Conservation (phyloP, 2,329 filamentous ascomycete genomes). For the Sphaerulina musiva region DNA sequence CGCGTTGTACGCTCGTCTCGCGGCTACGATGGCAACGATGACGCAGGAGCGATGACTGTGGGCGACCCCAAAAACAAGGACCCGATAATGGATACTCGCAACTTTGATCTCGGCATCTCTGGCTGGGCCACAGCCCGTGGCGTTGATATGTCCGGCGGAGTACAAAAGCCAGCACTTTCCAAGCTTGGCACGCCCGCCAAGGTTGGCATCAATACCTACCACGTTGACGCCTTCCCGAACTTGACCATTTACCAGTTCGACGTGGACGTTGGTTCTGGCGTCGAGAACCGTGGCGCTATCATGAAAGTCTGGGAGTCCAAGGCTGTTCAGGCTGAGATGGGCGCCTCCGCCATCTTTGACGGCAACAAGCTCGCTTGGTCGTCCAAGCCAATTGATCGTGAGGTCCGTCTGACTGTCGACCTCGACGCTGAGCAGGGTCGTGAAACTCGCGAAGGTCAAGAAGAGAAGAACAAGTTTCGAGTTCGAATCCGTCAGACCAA, state of each 20-base stretch:
- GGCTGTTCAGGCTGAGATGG: slow-evolving; percentile 51
- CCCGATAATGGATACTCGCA: slow-evolving; percentile 22
- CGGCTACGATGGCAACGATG: slow-evolving; percentile 21
- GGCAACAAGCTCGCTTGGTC: slow-evolving; percentile 82
- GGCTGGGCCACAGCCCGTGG: slow-evolving; percentile 30
- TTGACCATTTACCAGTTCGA: slow-evolving; percentile 75
- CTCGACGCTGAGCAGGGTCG: slow-evolving; percentile 60
- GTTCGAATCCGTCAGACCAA: slow-evolving; percentile 60
- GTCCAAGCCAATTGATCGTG: slow-evolving; percentile 32
- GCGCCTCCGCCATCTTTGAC: slow-evolving; percentile 65
- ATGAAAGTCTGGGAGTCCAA: slow-evolving; percentile 70
- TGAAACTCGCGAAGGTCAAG: slow-evolving; percentile 25
- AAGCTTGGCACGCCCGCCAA: slow-evolving; percentile 36
- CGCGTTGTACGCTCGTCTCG: slow-evolving; percentile 5
- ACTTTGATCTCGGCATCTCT: slow-evolving; percentile 20
- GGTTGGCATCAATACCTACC: slow-evolving; percentile 65
- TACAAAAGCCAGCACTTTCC: slow-evolving; percentile 34
- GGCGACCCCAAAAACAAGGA: slow-evolving; percentile 11
- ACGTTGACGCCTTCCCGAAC: slow-evolving; percentile 55
- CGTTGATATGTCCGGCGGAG: slow-evolving; percentile 16
- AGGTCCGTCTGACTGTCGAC: slow-evolving; percentile 53
- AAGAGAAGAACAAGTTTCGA: slow-evolving; percentile 47
- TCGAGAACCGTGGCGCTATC: slow-evolving; percentile 59
- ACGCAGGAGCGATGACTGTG: slow-evolving; percentile 9
- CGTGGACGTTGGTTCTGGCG: slow-evolving; percentile 57